These are phyloP conservation scores for Penicillium sp. DNA, from an alignment of 2,329 filamentous ascomycete species.

Conservation along the genomic window DNA sequence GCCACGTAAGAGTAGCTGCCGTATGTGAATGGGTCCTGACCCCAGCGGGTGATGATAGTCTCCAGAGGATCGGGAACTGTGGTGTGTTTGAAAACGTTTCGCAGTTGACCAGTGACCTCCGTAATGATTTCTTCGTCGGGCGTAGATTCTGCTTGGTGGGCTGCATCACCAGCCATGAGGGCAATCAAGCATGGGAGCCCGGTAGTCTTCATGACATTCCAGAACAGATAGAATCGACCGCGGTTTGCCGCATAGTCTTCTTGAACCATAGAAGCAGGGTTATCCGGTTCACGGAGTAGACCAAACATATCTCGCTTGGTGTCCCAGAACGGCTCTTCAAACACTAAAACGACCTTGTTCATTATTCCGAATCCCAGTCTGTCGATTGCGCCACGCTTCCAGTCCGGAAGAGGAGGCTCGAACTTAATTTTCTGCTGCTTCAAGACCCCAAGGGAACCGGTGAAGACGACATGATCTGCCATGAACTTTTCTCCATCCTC, in stretches of 20 bases:
- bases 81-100: slow-evolving; percentile 66
- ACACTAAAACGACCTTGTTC: slow-evolving; percentile 93
- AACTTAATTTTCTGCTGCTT: slow-evolving; percentile 81
- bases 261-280: slow-evolving; percentile 70
- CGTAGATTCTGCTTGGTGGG: slow-evolving; percentile 78
- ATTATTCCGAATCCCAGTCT: slow-evolving; percentile 89
- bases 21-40: slow-evolving; percentile 81
- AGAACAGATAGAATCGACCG: slow-evolving; percentile 97
- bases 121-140: slow-evolving; percentile 72
- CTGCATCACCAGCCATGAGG: slow-evolving; percentile 93
- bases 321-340: slow-evolving; percentile 89
- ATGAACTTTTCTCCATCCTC: slow-evolving; percentile 73
- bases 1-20: slow-evolving; percentile 96
- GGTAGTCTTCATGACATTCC: slow-evolving; percentile 88
- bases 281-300: slow-evolving; percentile 72
- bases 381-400: slow-evolving; percentile 77
- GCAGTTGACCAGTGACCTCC: slow-evolving; percentile 77
- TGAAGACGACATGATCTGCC: slow-evolving; percentile 89
- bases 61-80: slow-evolving; percentile 77
- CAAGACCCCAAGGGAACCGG: slow-evolving; percentile 84
- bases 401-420: slow-evolving; percentile 81
- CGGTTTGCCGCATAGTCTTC: slow-evolving; percentile 74
- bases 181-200: slow-evolving; percentile 85
- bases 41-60: slow-evolving; percentile 89
- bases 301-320: slow-evolving; percentile 88